A percentile compares a stretch with the other conserved stretches of the same genome.
phyloP scores from a whole-genome alignment of 179 eudicot species.

The Actinidia arguta region DNA sequence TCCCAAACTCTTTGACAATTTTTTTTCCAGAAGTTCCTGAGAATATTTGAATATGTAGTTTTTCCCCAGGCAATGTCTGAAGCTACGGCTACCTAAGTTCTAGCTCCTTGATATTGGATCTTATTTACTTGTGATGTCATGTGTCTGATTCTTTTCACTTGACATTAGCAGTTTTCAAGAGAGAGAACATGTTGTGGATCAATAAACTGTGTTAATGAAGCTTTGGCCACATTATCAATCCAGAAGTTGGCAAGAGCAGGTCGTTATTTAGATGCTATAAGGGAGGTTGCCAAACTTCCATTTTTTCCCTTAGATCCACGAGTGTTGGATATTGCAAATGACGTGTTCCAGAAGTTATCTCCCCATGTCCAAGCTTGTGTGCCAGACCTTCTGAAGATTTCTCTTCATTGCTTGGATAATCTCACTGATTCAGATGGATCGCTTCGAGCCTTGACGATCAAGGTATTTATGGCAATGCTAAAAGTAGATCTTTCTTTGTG shows the following conservation, averaged over 20 bases:
- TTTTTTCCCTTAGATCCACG: slow-evolving; percentile 96
- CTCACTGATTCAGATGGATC: no score
- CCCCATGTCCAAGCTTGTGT: no score
- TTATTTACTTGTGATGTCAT: neutral
- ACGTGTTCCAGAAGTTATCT: no score
- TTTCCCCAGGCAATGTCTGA: no score
- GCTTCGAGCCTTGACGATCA: no score
- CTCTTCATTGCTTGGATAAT: no score
- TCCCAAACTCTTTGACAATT: neutral
- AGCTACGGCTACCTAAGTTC: neutral
- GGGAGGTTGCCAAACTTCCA: slow-evolving; percentile 83
- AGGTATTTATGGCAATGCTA: no score
- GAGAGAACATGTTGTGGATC: slow-evolving; percentile 75
- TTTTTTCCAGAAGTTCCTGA: neutral
- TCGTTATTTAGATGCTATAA: slow-evolving; percentile 71
- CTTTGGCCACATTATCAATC: slow-evolving; percentile 85
- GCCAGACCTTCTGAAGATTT: no score
- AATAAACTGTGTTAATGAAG: slow-evolving; percentile 84
- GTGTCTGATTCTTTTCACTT: slow-evolving; percentile 1
- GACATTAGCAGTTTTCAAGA: slow-evolving; percentile 69
- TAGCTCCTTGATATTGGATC: neutral
- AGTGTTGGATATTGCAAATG: slow-evolving; percentile 56
- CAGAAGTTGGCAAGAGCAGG: slow-evolving; percentile 68
- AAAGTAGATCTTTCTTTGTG: no score
- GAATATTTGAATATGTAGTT: no score